phyloP scores from a whole-genome alignment of 176 grass and related monocot genomes.

The Paspalum vaginatum region DNA sequence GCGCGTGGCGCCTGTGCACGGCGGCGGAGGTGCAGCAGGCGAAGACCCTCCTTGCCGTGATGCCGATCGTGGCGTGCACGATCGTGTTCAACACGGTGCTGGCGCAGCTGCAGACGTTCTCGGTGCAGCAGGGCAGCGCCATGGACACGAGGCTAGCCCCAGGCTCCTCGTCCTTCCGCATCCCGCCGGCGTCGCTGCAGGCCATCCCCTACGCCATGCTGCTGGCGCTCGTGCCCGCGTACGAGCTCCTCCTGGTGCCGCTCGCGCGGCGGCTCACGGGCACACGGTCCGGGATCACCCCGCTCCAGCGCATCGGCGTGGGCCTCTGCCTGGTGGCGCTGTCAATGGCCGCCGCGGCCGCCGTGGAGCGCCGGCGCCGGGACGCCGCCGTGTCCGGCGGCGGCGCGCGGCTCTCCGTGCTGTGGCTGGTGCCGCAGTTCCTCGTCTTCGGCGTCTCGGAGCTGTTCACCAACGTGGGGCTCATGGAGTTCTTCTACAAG shows the following conservation, averaged over 20 bases:
- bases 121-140: conserved; percentile 53
- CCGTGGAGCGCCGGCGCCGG: conserved; percentile 43
- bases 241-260: conserved; percentile 49
- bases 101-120: conserved; percentile 70
- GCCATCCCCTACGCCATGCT: conserved; percentile 63
- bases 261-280: conserved; percentile 42
- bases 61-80: conserved; percentile 65
- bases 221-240: conserved; percentile 50
- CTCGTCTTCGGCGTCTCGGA: conserved; percentile 62
- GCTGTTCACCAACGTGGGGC: conserved; percentile 69
- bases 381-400: background rate
- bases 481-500: conserved; percentile 72
- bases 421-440: conserved; percentile 70
- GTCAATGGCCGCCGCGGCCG: conserved; percentile 58
- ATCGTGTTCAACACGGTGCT: conserved; percentile 69
- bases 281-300: conserved; percentile 35
- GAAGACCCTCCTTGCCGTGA: conserved; percentile 53
- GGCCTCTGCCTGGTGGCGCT: conserved; percentile 59
- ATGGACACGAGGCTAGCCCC: conserved; percentile 41
- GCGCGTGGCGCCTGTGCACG: conserved; percentile 54
- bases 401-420: conserved; percentile 21
- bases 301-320: conserved; percentile 60
- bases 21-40: conserved; percentile 50
- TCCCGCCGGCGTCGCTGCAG: conserved; percentile 57
- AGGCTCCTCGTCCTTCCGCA: conserved; percentile 19